Conservation (phyloP, 495 filamentous ascomycete genomes). For the Penicillium maclennaniae region DNA sequence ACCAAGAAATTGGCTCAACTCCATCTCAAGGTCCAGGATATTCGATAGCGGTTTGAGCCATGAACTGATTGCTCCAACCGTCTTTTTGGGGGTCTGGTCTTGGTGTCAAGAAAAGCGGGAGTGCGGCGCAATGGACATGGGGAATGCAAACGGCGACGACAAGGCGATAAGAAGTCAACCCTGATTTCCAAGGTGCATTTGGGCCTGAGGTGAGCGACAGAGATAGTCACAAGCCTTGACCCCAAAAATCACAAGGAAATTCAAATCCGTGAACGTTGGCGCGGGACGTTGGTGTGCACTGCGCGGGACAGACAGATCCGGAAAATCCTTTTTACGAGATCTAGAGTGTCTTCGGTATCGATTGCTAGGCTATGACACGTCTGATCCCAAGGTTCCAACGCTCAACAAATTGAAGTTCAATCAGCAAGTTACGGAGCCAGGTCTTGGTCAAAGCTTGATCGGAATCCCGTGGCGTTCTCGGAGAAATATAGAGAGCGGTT, state of each 20-base stretch:
- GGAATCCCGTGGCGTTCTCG: not conserved
- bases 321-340: conserved; percentile 15
- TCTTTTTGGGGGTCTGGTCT: not conserved
- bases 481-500: not conserved
- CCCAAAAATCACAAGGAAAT: conserved; percentile 3
- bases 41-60: conserved; percentile 14
- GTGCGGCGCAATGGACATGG: conserved; percentile 15
- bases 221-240: not conserved
- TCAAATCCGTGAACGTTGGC: not conserved
- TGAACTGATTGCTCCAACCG: conserved; percentile 7
- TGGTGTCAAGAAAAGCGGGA: conserved; percentile 2
- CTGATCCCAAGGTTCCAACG: not conserved
- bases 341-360: not conserved
- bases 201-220: not conserved
- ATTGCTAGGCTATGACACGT: not conserved
- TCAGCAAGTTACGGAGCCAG: not conserved
- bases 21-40: conserved; percentile 26
- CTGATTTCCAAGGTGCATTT: not conserved
- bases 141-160: conserved; percentile 13
- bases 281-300: not conserved
- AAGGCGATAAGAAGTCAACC: not conserved
- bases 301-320: conserved; percentile 2
- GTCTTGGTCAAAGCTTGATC: not conserved
- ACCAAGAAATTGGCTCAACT: conserved; percentile 41
- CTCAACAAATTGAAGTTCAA: not conserved